Base-by-base conservation (phyloP, 306 rosid species). In the Medicago lupulina region DNA sequence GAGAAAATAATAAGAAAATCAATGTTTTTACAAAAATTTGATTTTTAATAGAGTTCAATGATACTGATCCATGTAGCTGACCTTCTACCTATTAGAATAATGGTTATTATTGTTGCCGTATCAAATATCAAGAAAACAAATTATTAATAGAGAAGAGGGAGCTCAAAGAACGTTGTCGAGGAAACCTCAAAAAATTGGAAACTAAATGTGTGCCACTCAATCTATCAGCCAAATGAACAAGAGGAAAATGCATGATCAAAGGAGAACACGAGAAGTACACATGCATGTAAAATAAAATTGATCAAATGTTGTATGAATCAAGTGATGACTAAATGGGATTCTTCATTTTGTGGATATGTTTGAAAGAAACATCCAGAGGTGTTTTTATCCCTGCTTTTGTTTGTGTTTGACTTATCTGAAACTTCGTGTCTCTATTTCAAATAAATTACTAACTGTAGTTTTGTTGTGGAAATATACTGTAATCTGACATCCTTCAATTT, bases 341-440 rank as follows among this genome's bases (percentile, higher is more conserved):
- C 63, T 36, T 74, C 46, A 6, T 31, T 76, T 67, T 44, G 23
- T 14, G 11, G 19, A 46, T 41, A 41, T 14, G 17, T 31, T 73
- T 58, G 70, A n/a, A 68, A 74, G 57, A 46, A 63, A 74, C 23
- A 46, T 65, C 5, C 15, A 13, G 71, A 63, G 23, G 44, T 60
- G 28, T 43, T 10, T 76, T 17, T 16, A 6, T 55, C 12, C n/a
- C 49, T 57, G 66, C 68, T 55, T 72, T 64, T 71, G 21, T 23
- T 51, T 74, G 57, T 71, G n/a, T 36, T 74, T 77, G 63, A 34
- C 80, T 76, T 76, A 46, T 47, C 23, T 69, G 73, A 62, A 41
- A 28, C 50, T 51, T 49, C 2, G 2, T 21, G 51, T 71, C 61
- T 59, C 74, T 17, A 54, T 58, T 75, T 51, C 25, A 51, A 60